A percentile compares a stretch with the other conserved stretches of the same genome.
These are phyloP conservation scores for Apiospora malaysiana DNA, from an alignment of 2,329 filamentous ascomycete species.

Conservation along the genomic window DNA sequence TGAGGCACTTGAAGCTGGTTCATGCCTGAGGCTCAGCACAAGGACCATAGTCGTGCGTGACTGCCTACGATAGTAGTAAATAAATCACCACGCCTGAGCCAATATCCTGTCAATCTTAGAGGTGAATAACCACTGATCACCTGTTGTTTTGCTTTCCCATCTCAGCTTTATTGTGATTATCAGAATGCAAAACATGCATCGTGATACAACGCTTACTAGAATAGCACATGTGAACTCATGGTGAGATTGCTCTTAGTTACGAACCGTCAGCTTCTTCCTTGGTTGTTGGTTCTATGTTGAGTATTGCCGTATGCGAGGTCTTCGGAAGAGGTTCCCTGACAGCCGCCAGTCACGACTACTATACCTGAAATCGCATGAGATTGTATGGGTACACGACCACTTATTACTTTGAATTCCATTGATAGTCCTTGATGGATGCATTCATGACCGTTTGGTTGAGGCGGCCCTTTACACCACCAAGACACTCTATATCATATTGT, in stretches of 20 bases:
- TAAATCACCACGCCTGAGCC: slow-evolving; percentile 6
- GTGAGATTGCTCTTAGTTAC: too few species aligned
- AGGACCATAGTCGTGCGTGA: not conserved
- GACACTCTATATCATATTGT: not conserved
- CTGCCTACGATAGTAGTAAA: slow-evolving; percentile 11
- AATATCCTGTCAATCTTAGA: not conserved
- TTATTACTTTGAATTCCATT: not conserved
- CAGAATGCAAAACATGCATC: not conserved
- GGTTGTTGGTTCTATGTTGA: too few species aligned
- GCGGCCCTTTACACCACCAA: not conserved
- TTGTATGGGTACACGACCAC: too few species aligned
- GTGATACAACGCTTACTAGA: too few species aligned
- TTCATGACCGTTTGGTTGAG: not conserved
- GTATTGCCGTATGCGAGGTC: too few species aligned
- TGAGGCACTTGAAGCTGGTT: slow-evolving; percentile 2
- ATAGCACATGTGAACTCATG: too few species aligned
- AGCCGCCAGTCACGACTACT: too few species aligned
- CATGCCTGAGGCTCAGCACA: slow-evolving; percentile 2
- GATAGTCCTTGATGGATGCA: not conserved
- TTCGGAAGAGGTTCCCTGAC: too few species aligned
- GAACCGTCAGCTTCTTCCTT: too few species aligned
- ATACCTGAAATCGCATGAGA: too few species aligned
- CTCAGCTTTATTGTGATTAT: not conserved
- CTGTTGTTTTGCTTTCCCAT: not conserved
- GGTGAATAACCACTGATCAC: not conserved